phyloP scores from a whole-genome alignment of 805 yeast species.

The Hanseniaspora nectarophila region DNA sequence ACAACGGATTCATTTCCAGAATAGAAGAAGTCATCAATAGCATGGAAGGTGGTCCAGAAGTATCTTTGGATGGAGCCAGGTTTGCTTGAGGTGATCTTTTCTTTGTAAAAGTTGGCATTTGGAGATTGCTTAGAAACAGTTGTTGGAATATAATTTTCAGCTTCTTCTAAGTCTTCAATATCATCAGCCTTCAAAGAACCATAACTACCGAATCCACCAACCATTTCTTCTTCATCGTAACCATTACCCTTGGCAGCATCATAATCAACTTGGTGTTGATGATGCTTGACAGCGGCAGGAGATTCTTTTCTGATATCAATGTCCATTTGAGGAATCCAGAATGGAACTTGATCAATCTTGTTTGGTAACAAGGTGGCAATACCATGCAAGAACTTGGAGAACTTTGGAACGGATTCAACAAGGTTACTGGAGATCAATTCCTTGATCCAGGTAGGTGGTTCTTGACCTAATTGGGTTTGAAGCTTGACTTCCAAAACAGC shows the following conservation, averaged over 20 bases:
- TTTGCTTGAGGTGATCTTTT: slow-evolving; percentile 16
- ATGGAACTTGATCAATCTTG: slow-evolving; percentile 73
- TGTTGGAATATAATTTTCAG: slow-evolving; percentile 40
- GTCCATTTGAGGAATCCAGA: slow-evolving; percentile 96
- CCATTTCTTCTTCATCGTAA: slow-evolving; percentile 27
- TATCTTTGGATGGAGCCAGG: slow-evolving; percentile 20
- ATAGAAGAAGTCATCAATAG: slow-evolving; percentile 38
- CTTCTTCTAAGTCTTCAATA: slow-evolving; percentile 59
- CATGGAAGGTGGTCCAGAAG: slow-evolving; percentile 20
- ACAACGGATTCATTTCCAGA: slow-evolving; percentile 43
- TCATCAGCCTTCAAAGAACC: slow-evolving; percentile 34
- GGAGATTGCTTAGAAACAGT: slow-evolving; percentile 19
- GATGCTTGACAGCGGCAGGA: slow-evolving; percentile 35
- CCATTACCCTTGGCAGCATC: slow-evolving; percentile 24
- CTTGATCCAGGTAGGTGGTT: slow-evolving; percentile 96
- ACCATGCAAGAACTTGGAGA: slow-evolving; percentile 95
- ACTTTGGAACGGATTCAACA: slow-evolving; percentile 96
- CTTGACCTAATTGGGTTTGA: slow-evolving; percentile 97
- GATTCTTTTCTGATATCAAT: slow-evolving; percentile 74
- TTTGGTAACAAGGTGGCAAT: slow-evolving; percentile 84
- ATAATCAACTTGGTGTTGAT: slow-evolving; percentile 35
- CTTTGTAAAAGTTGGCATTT: slow-evolving; percentile 26
- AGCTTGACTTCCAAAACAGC: slow-evolving; percentile 95
- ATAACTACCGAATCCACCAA: slow-evolving; percentile 24
- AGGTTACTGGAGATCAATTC: slow-evolving; percentile 83